phyloP scores from a whole-genome alignment of 495 filamentous ascomycete species.

The Terfezia claveryi region DNA sequence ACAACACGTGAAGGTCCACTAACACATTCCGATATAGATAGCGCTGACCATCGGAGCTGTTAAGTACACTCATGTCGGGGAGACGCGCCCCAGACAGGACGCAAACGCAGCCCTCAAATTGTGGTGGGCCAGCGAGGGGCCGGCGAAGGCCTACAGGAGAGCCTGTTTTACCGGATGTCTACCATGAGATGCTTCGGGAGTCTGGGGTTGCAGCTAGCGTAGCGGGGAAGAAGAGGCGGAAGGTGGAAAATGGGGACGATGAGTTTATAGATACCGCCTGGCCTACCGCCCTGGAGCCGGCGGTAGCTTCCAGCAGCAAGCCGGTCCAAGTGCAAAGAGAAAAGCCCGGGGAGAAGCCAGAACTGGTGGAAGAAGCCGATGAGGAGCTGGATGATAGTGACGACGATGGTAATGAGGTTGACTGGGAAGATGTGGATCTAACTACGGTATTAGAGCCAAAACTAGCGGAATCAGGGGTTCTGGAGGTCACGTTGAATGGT shows the following conservation, averaged over 20 bases:
- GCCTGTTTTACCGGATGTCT: conserved; percentile 20
- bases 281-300: neutral
- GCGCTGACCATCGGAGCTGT: too few relatives aligned
- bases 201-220: conserved; percentile 24
- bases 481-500: conserved; percentile 37
- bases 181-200: conserved; percentile 46
- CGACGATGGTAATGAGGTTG: conserved; percentile 36
- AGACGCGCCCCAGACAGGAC: neutral
- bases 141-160: neutral
- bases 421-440: conserved; percentile 47
- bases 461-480: conserved; percentile 20
- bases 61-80: neutral
- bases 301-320: conserved; percentile 1
- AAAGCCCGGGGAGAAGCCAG: conserved; percentile 3
- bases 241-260: neutral
- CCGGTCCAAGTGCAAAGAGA: neutral
- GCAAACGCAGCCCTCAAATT: neutral
- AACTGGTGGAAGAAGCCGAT: too few relatives aligned
- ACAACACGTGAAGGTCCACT: too few relatives aligned
- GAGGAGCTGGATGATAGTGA: conserved; percentile 1
- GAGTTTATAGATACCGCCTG: neutral
- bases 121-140: neutral
- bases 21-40: too few relatives aligned
- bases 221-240: conserved; percentile 4
- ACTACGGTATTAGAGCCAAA: conserved; percentile 1